Percentiles rank a stretch among this genome's conserved stretches.
Conservation (phyloP, 1,139 yeast species). For the Magnusiomyces fungicola region DNA sequence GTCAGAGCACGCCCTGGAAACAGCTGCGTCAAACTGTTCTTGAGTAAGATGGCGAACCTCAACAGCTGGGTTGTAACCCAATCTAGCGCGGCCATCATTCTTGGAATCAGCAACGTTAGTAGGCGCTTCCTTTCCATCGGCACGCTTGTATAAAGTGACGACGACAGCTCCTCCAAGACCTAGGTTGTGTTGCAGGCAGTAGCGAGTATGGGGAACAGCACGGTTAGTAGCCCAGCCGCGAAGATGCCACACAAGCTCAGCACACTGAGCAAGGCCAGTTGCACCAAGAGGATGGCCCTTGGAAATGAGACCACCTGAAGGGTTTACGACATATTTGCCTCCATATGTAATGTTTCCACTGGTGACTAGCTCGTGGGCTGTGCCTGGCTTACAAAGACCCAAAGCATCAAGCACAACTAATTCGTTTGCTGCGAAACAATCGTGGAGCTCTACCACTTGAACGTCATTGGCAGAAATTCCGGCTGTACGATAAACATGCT, state of each 20-base stretch:
- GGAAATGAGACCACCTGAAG: conserved; percentile 28
- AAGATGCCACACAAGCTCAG: conserved; percentile 29
- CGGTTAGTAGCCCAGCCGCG: conserved; percentile 30
- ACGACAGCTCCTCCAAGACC: conserved; percentile 29
- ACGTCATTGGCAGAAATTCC: conserved; percentile 24
- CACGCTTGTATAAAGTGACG: conserved; percentile 24
- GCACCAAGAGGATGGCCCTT: conserved; percentile 32
- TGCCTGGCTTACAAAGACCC: conserved; percentile 25
- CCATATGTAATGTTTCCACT: conserved; percentile 28
- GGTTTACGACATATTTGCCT: conserved; percentile 27
- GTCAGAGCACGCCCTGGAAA: conserved; percentile 5
- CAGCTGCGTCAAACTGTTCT: conserved; percentile 12
- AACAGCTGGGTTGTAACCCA: conserved; percentile 29
- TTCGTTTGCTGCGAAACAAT: conserved; percentile 30
- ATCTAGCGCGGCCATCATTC: conserved; percentile 24
- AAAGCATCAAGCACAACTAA: conserved; percentile 26
- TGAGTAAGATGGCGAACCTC: conserved; percentile 24
- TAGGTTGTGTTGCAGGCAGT: conserved; percentile 28
- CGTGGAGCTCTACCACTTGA: conserved; percentile 29
- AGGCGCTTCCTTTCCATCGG: conserved; percentile 21
- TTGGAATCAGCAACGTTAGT: conserved; percentile 10
- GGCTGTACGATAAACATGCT: conserved; percentile 19
- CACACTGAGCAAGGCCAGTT: conserved; percentile 30
- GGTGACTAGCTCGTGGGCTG: conserved; percentile 24
- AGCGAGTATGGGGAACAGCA: conserved; percentile 22